A percentile compares a stretch with the other conserved stretches of the same genome.
phyloP scores from a whole-genome alignment of 2,329 filamentous ascomycete genomes.

The Aspergillus puulaauensis region DNA sequence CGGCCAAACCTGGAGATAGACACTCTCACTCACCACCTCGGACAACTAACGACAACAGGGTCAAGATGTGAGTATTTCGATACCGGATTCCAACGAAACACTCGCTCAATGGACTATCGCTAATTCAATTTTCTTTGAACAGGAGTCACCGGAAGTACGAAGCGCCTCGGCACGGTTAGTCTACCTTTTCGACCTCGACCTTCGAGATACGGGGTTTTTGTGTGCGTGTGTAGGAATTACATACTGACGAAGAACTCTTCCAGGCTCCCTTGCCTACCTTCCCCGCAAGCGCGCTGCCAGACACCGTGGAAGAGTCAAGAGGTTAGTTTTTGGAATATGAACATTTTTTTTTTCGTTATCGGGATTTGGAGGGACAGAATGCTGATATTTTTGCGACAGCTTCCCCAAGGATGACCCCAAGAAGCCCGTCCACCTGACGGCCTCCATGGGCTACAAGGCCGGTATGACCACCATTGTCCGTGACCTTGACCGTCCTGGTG shows the following conservation, averaged over 20 bases:
- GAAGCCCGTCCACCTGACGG: constrained; percentile 98
- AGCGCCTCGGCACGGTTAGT: constrained; percentile 92
- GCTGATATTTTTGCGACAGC: constrained; percentile 51
- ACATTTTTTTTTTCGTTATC: not conserved
- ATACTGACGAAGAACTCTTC: constrained; percentile 33
- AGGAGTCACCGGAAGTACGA: constrained; percentile 68
- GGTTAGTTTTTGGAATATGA: constrained; percentile 58
- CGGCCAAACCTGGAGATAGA: constrained; percentile 38
- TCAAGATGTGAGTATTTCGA: constrained; percentile 46
- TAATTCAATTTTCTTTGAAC: constrained; percentile 25
- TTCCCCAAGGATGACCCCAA: constrained; percentile 99
- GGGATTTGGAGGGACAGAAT: constrained; percentile 15
- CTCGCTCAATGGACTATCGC: constrained; percentile 17
- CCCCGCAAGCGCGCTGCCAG: constrained; percentile 89
- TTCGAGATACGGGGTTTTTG: constrained; percentile 29
- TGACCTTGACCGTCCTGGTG: constrained; percentile 97
- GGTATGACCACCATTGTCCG: constrained; percentile 99
- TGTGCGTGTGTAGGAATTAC: constrained; percentile 26
- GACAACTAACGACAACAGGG: constrained; percentile 50
- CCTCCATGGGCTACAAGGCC: constrained; percentile 99
- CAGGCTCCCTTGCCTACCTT: constrained; percentile 75
- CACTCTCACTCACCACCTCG: constrained; percentile 42
- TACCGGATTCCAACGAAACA: constrained; percentile 5
- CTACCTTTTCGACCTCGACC: constrained; percentile 59
- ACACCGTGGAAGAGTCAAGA: constrained; percentile 98